Conservation (phyloP, 768 basidiomycete genomes). For the Mycena alexandri region DNA sequence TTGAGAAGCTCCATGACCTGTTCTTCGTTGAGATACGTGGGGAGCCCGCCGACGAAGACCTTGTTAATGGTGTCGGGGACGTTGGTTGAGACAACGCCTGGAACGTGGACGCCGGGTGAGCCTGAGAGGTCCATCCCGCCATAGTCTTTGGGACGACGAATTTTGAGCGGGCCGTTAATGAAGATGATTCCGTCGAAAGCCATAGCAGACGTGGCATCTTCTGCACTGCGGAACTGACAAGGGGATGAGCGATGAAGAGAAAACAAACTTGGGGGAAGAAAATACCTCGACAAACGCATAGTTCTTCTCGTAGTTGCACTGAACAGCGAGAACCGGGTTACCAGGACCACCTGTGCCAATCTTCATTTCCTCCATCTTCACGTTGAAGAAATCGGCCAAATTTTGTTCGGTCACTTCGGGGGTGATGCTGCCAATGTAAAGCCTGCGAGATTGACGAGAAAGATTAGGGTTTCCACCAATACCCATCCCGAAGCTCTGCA, state of each 20-base stretch:
- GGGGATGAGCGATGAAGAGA: slow-evolving; percentile 28
- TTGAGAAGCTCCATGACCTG: slow-evolving; percentile 98
- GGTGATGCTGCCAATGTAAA: slow-evolving; percentile 98
- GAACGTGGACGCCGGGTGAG: slow-evolving; percentile 82
- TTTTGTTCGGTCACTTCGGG: slow-evolving; percentile 95
- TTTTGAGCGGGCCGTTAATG: slow-evolving; percentile 94
- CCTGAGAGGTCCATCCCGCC: slow-evolving; percentile 76
- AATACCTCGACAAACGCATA: slow-evolving; percentile 97
- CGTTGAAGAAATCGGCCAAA: slow-evolving; percentile 94
- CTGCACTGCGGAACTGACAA: slow-evolving; percentile 93
- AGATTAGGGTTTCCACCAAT: slow-evolving; percentile 90
- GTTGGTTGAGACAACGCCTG: slow-evolving; percentile 95
- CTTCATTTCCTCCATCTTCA: slow-evolving; percentile 93
- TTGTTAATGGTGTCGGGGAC: slow-evolving; percentile 99
- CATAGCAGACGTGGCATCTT: slow-evolving; percentile 97
- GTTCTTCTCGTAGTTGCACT: slow-evolving; percentile 98
- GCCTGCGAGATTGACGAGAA: slow-evolving; percentile 91
- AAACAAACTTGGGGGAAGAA: not conserved
- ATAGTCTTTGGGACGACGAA: slow-evolving; percentile 98
- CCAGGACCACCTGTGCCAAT: slow-evolving; percentile 88
- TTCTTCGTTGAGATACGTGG: slow-evolving; percentile 96
- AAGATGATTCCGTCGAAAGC: slow-evolving; percentile 98
- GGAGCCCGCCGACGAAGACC: slow-evolving; percentile 96
- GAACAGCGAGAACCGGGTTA: slow-evolving; percentile 92
- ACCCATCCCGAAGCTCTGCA: slow-evolving; percentile 88